Evolutionary conservation across 2,329 filamentous ascomycete species (phyloP).

Genomic region (Fusarium anthophilum): DNA sequence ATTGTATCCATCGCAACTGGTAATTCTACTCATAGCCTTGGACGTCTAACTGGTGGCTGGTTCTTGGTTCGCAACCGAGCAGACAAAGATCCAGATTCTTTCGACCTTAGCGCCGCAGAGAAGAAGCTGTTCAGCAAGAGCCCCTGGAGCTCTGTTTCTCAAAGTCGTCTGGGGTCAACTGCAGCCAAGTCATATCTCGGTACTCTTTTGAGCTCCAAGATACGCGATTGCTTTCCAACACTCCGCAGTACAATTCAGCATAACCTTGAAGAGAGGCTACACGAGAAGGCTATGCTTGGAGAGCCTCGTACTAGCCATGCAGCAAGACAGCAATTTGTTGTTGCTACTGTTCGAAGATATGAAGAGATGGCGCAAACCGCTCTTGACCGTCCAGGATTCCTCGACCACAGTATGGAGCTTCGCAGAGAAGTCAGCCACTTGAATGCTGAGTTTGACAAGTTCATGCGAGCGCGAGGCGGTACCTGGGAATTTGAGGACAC

Average conservation of each 20-base stretch:
- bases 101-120: slow-evolving; percentile 44
- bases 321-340: slow-evolving; percentile 42
- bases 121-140: slow-evolving; percentile 38
- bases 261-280: slow-evolving; percentile 28
- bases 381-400: slow-evolving; percentile 41
- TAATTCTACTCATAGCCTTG: neutral
- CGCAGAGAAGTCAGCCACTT: slow-evolving; percentile 33
- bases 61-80: slow-evolving; percentile 51
- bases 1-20: slow-evolving; percentile 21
- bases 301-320: slow-evolving; percentile 36
- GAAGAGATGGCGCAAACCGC: slow-evolving; percentile 27
- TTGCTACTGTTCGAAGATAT: slow-evolving; percentile 37
- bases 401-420: slow-evolving; percentile 33
- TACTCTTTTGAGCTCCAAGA: slow-evolving; percentile 47
- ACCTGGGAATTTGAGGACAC: slow-evolving; percentile 41
- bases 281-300: slow-evolving; percentile 34
- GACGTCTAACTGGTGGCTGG: slow-evolving; percentile 41
- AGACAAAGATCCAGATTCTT: slow-evolving; percentile 28
- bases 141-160: slow-evolving; percentile 43
- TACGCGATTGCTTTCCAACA: slow-evolving; percentile 46
- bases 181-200: slow-evolving; percentile 45
- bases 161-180: slow-evolving; percentile 40
- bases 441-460: slow-evolving; percentile 39
- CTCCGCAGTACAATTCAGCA: slow-evolving; percentile 38
- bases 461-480: slow-evolving; percentile 43